phyloP scores from a whole-genome alignment of 2,329 filamentous ascomycete species.

The Penicillium sp. region DNA sequence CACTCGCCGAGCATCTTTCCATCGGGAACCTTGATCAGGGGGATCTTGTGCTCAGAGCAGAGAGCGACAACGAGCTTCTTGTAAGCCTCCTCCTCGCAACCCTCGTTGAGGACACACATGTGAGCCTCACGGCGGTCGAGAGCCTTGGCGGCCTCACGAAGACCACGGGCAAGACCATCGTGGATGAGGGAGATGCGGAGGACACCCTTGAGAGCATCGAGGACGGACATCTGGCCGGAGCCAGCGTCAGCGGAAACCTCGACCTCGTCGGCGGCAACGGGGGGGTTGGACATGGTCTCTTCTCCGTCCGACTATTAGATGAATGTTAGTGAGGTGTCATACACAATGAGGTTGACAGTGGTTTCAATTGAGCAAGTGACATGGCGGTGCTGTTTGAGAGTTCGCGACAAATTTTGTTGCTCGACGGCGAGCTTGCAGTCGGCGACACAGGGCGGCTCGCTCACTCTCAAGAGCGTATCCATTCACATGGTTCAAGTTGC shows the following conservation, averaged over 20 bases:
- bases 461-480: neutral
- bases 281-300: slow-evolving; percentile 80
- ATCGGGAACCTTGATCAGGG: slow-evolving; percentile 99
- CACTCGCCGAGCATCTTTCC: slow-evolving; percentile 99
- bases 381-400: neutral
- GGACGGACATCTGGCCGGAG: slow-evolving; percentile 82
- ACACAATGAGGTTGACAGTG: neutral
- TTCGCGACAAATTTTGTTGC: neutral
- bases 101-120: slow-evolving; percentile 99
- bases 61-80: slow-evolving; percentile 99
- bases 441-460: neutral
- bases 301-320: slow-evolving; percentile 93
- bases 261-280: slow-evolving; percentile 78
- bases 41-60: slow-evolving; percentile 99
- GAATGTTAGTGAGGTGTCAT: slow-evolving; percentile 16
- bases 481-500: slow-evolving; percentile 10
- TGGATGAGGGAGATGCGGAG: slow-evolving; percentile 99
- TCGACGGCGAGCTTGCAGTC: neutral
- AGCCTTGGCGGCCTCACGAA: slow-evolving; percentile 97
- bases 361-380: neutral
- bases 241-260: slow-evolving; percentile 90
- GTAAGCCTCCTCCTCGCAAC: slow-evolving; percentile 99
- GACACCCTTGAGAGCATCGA: slow-evolving; percentile 98
- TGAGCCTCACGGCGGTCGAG: slow-evolving; percentile 98
- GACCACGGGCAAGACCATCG: slow-evolving; percentile 97